Percentiles rank a stretch among this genome's conserved stretches.
Conservation (phyloP, 2,329 filamentous ascomycete genomes). For the Colletotrichum abscissum region DNA sequence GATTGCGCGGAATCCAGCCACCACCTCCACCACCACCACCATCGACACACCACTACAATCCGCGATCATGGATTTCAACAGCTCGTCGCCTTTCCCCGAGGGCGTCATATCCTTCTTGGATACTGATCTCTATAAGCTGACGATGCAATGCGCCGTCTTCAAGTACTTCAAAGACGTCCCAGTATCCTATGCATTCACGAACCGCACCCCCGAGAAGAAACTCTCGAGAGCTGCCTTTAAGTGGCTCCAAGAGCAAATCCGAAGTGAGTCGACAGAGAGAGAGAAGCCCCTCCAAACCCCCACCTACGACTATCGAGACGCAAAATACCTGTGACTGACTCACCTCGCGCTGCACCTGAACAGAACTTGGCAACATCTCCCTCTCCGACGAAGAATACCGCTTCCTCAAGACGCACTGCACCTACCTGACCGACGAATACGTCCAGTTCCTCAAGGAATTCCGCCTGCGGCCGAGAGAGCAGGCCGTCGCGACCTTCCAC, state of each 20-base stretch:
- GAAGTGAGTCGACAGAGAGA: slow-evolving; percentile 64
- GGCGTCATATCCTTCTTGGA: slow-evolving; percentile 86
- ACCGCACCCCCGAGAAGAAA: slow-evolving; percentile 94
- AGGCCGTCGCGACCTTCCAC: slow-evolving; percentile 78
- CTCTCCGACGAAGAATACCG: slow-evolving; percentile 82
- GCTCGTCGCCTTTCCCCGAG: slow-evolving; percentile 75
- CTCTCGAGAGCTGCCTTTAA: slow-evolving; percentile 83
- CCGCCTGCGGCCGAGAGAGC: slow-evolving; percentile 81
- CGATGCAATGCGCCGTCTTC: slow-evolving; percentile 97
- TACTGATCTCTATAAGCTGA: slow-evolving; percentile 92
- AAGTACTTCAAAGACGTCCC: slow-evolving; percentile 88
- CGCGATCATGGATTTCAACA: slow-evolving; percentile 71
- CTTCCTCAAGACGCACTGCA: slow-evolving; percentile 82
- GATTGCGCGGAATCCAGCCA: neutral
- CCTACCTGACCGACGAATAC: slow-evolving; percentile 83
- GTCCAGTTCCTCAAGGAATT: slow-evolving; percentile 86
- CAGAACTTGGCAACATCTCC: slow-evolving; percentile 84
- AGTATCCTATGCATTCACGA: slow-evolving; percentile 94
- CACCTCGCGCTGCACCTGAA: neutral
- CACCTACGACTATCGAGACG: neutral
- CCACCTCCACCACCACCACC: neutral
- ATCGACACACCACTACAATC: neutral
- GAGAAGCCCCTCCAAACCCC: neutral
- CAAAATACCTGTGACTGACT: slow-evolving; percentile 19
- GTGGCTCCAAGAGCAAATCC: slow-evolving; percentile 88